phyloP scores from a whole-genome alignment of 148 eudicot genomes.

The Rhododendron mucronatum region DNA sequence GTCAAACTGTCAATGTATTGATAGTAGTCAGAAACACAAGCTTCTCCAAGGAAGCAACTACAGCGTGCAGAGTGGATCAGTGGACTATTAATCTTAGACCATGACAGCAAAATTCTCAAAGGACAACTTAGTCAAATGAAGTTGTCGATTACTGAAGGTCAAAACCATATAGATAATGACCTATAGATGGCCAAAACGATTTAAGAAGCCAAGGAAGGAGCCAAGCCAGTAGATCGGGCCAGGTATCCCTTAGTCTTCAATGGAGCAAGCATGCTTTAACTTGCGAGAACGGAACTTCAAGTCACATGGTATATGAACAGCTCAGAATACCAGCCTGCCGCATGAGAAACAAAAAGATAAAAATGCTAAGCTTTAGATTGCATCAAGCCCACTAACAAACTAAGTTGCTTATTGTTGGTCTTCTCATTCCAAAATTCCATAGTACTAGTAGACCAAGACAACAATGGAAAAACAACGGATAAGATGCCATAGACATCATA shows the following conservation, averaged over 20 bases:
- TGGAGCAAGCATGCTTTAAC: background rate
- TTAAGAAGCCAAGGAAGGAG: background rate
- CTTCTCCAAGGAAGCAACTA: slow-evolving; percentile 4
- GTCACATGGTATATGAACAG: background rate
- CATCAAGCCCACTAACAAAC: background rate
- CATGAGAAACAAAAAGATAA: background rate
- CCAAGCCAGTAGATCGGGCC: background rate
- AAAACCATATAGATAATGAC: background rate
- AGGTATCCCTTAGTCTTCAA: background rate
- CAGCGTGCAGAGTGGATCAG: background rate
- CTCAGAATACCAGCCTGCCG: background rate
- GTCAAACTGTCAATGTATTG: background rate
- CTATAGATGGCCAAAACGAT: background rate
- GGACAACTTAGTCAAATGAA: background rate
- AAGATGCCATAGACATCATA: background rate
- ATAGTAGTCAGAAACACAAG: background rate
- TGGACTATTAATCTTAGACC: background rate
- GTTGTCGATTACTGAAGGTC: background rate
- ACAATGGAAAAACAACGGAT: background rate
- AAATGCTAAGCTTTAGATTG: background rate
- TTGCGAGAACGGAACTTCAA: background rate
- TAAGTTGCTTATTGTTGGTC: background rate
- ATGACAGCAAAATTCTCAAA: background rate
- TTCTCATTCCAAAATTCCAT: background rate
- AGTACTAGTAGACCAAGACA: background rate